Evolutionary conservation across 2,329 filamentous ascomycete species (phyloP), one percentile per base, ranked within the genome.

Genomic region (Monosporascus sp.): DNA sequence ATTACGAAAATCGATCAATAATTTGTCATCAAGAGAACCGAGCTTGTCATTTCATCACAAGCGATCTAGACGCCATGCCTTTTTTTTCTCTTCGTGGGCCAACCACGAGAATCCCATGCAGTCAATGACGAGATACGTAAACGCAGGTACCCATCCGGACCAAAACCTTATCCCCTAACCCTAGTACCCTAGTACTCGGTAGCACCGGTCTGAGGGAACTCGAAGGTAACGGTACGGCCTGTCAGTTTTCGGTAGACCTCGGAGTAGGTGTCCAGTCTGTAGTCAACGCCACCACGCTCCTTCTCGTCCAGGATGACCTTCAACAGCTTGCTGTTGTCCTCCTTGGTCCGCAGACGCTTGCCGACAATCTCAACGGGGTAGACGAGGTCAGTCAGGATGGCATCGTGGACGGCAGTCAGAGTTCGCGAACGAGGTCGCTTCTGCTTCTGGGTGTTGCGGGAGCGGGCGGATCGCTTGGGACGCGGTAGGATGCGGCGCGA

Each of bases 221-320:
- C 94, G 74, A 99, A 99, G 78, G 87, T 86, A 75, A 97, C 94
- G 74, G 86, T 86, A 80, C 95, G 94, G 78, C 94, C 94, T 61
- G 94, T 99, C 74, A 99, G 83, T 72, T 91, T 88, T 79, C 91
- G 91, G 89, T 99, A 99, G 75, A 99, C 94, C 87, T 99, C 94
- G 64, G 91, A 90, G 86, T 99, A 99, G 75, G 93, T 97, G 80
- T 99, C 94, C 69, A 99, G 90, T 77, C 94, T 87, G 89, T 97
- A 97, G 85, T 99, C 94, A 69, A 99, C 93, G 77, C 92, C 91
- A 72, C 92, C 93, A 71, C 92, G 90, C 89, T 99, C 94, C 91
- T 99, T 99, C 89, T 97, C 94, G 78, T 99, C 94, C 58, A 99
- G 87, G 74, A 99, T 85, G 76, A 99, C 91, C 89, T 99, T 99